Evolutionary conservation across 2,329 filamentous ascomycete genomes (phyloP).

Genomic region (Aspergillus fumigatiaffinis): DNA sequence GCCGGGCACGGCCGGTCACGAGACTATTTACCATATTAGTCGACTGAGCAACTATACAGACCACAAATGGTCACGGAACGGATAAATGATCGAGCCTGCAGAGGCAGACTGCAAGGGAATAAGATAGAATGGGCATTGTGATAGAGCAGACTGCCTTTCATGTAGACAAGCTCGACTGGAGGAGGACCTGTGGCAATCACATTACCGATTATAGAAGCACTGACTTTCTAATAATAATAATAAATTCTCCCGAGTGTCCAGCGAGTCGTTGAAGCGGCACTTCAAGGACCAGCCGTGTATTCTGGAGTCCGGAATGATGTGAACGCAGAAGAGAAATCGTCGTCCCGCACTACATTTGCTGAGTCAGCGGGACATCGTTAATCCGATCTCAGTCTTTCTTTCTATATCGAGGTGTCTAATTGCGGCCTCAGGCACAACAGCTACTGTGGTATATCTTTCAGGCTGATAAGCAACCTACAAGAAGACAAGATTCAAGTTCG

Average conservation of each 20-base stretch:
- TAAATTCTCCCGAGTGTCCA: constrained; percentile 18
- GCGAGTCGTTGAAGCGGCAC: constrained; percentile 20
- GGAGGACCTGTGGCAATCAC: not conserved
- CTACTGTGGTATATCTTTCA: not conserved
- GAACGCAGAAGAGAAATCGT: constrained; percentile 37
- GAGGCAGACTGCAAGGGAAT: not conserved
- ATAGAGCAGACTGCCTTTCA: not conserved
- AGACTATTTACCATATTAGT: constrained; percentile 36
- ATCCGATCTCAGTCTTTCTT: not conserved
- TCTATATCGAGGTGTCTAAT: not conserved
- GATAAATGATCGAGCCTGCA: not conserved
- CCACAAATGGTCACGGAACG: not conserved
- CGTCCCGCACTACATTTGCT: constrained; percentile 20
- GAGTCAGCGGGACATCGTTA: not conserved
- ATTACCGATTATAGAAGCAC: constrained; percentile 1
- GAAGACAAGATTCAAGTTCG: not conserved
- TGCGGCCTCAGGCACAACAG: not conserved
- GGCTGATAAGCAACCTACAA: not conserved
- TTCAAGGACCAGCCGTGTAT: constrained; percentile 42
- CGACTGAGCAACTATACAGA: constrained; percentile 4
- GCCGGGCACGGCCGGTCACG: constrained; percentile 27
- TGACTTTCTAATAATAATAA: constrained; percentile 15
- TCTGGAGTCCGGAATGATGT: constrained; percentile 41
- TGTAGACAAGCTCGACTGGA: not conserved
- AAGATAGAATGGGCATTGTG: not conserved